These are phyloP conservation scores for Picea abies DNA, from an alignment of 83 land plant genomes.

Conservation along the genomic window DNA sequence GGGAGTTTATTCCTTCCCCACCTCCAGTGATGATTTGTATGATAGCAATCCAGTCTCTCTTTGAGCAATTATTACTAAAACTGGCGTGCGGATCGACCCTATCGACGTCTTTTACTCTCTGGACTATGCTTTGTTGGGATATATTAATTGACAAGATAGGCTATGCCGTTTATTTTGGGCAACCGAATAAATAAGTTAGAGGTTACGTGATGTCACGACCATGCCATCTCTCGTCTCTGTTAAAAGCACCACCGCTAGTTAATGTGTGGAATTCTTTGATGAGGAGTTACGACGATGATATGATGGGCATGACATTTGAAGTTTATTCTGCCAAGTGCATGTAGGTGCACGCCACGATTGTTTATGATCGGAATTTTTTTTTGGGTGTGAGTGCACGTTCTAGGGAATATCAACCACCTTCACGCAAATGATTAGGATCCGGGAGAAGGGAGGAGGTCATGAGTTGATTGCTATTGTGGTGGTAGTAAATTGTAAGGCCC, in stretches of 20 bases:
- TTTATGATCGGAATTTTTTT: too few species aligned
- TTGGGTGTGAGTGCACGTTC: too few species aligned
- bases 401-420: too few species aligned
- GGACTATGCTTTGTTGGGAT: neutral
- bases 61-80: neutral
- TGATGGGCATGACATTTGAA: neutral
- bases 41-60: neutral
- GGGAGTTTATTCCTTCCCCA: neutral
- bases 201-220: conserved; percentile 5
- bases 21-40: neutral
- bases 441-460: too few species aligned
- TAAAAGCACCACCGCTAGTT: neutral
- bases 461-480: too few species aligned
- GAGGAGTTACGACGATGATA: neutral
- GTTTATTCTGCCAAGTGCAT: neutral
- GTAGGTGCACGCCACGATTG: too few species aligned
- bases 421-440: too few species aligned
- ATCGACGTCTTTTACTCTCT: neutral
- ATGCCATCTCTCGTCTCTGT: neutral
- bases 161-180: too few species aligned
- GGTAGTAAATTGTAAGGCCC: too few species aligned
- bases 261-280: neutral
- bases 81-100: neutral
- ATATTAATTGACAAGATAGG: neutral
- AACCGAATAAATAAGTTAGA: too few species aligned